These are phyloP conservation scores for Ajuga chamaepitys DNA, from an alignment of 257 asterid genomes.

Conservation along the genomic window DNA sequence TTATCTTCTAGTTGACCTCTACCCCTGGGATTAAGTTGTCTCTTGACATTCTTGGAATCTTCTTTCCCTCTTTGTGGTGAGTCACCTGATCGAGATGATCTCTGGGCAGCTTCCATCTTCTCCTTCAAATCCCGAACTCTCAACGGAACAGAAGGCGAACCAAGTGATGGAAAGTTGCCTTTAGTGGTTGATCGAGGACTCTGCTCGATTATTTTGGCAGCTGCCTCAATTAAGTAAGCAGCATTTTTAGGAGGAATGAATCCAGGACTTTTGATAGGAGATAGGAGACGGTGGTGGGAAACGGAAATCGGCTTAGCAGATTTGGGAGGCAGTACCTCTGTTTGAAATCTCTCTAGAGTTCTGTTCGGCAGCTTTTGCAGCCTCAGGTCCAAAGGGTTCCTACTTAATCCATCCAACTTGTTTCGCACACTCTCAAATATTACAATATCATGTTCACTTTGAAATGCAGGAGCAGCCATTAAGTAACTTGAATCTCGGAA, in stretches of 20 bases:
- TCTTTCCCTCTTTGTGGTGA: slow-evolving; percentile 43
- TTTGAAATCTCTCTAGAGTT: slow-evolving; percentile 79
- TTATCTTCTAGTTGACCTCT: slow-evolving; percentile 37
- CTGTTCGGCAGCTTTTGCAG: slow-evolving; percentile 55
- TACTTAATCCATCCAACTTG: slow-evolving; percentile 66
- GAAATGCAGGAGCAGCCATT: slow-evolving; percentile 31
- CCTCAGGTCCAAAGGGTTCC: slow-evolving; percentile 64
- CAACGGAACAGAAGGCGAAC: slow-evolving; percentile 62
- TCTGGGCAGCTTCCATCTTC: slow-evolving; percentile 60
- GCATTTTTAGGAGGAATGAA: slow-evolving; percentile 83
- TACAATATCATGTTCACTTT: slow-evolving; percentile 65
- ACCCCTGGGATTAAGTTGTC: slow-evolving; percentile 35
- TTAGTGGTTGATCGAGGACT: slow-evolving; percentile 61
- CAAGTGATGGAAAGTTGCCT: slow-evolving; percentile 40
- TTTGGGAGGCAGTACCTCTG: slow-evolving; percentile 78
- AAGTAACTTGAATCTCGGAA: slow-evolving; percentile 55
- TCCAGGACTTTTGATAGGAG: slow-evolving; percentile 95
- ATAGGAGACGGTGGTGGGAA: slow-evolving; percentile 62
- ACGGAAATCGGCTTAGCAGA: slow-evolving; percentile 73
- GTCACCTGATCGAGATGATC: slow-evolving; percentile 32
- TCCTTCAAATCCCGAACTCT: slow-evolving; percentile 59
- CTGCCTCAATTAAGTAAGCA: slow-evolving; percentile 82
- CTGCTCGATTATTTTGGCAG: slow-evolving; percentile 81
- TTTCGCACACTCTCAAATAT: slow-evolving; percentile 71
- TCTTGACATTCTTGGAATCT: slow-evolving; percentile 34